These are phyloP conservation scores for Novymonas esmeraldas DNA, from an alignment of 208 protist species.

Conservation along the genomic window DNA sequence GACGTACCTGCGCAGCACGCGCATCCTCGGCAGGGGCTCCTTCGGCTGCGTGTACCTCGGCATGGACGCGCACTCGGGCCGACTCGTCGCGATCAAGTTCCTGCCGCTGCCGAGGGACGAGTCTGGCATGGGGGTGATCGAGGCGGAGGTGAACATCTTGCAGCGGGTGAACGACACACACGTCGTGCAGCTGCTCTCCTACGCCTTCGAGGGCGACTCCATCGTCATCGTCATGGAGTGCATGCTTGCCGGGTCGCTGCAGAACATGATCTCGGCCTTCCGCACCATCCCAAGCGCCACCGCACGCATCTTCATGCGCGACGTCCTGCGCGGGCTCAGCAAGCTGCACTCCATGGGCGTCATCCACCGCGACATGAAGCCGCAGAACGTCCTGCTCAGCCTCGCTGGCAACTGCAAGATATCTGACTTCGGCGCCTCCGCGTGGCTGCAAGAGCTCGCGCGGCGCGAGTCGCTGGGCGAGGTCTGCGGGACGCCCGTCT, in stretches of 20 bases:
- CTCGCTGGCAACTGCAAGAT: conserved; percentile 86
- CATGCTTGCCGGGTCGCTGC: conserved; percentile 86
- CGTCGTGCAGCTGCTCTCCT: conserved; percentile 88
- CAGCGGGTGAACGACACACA: conserved; percentile 83
- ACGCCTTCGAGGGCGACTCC: conserved; percentile 66
- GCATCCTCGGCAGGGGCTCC: conserved; percentile 84
- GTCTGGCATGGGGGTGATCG: conserved; percentile 54
- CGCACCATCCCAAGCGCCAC: conserved; percentile 66
- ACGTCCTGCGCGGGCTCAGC: conserved; percentile 80
- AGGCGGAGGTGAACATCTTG: conserved; percentile 87
- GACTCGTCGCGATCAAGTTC: conserved; percentile 87
- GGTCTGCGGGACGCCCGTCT: conserved; percentile 84
- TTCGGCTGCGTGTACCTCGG: conserved; percentile 89
- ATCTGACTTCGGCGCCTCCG: conserved; percentile 91
- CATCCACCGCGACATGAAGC: conserved; percentile 92
- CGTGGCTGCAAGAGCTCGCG: conserved; percentile 71
- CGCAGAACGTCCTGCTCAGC: conserved; percentile 90
- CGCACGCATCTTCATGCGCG: conserved; percentile 77
- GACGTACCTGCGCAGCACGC: conserved; percentile 71
- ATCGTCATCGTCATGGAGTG: conserved; percentile 93
- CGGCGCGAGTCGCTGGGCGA: conserved; percentile 55
- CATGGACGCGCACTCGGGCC: conserved; percentile 82
- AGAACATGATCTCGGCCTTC: conserved; percentile 80
- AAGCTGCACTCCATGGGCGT: conserved; percentile 85
- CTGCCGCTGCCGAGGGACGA: conserved; percentile 76